Conservation (phyloP, 139 green algal species). For the Zygnema circumcarinatum region DNA sequence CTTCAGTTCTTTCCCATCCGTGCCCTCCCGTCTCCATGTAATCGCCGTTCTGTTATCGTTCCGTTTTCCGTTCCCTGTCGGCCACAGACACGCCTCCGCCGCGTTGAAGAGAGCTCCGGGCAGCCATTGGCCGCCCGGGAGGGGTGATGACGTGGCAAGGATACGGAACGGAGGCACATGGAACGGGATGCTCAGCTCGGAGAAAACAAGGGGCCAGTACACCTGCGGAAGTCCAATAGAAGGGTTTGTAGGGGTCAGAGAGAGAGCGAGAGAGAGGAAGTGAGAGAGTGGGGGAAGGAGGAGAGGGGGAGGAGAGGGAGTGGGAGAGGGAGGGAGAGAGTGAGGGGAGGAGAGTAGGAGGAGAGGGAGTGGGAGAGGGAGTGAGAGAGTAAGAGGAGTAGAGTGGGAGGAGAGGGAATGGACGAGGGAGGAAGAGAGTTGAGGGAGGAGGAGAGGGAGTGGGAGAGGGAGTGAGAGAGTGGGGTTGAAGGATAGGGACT, state of each 20-base stretch:
- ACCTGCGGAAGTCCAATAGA: slow-evolving; percentile 26
- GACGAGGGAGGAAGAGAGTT: no score
- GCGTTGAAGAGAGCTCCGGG: slow-evolving; percentile 82
- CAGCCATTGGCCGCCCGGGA: slow-evolving; percentile 74
- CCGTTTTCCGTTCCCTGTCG: slow-evolving; percentile 6
- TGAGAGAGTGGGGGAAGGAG: not conserved
- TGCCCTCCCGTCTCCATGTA: slow-evolving; percentile 76
- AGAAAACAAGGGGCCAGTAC: slow-evolving; percentile 53
- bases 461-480: no score
- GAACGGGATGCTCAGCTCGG: slow-evolving; percentile 41
- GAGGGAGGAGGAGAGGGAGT: no score
- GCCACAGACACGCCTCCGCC: slow-evolving; percentile 66
- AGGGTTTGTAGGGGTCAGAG: slow-evolving; percentile 8
- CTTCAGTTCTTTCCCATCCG: slow-evolving; percentile 58
- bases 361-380: no score
- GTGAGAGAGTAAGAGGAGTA: no score
- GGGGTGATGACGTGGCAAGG: slow-evolving; percentile 35
- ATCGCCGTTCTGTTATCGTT: slow-evolving; percentile 66
- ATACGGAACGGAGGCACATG: slow-evolving; percentile 25
- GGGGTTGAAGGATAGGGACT: no score
- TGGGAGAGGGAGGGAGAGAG: not conserved
- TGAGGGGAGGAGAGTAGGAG: not conserved
- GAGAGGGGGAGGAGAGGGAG: not conserved
- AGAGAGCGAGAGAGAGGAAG: slow-evolving; percentile 5
- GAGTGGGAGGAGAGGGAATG: no score